Conservation (phyloP, 75 land plant species). For the Cunninghamia lanceolata region DNA sequence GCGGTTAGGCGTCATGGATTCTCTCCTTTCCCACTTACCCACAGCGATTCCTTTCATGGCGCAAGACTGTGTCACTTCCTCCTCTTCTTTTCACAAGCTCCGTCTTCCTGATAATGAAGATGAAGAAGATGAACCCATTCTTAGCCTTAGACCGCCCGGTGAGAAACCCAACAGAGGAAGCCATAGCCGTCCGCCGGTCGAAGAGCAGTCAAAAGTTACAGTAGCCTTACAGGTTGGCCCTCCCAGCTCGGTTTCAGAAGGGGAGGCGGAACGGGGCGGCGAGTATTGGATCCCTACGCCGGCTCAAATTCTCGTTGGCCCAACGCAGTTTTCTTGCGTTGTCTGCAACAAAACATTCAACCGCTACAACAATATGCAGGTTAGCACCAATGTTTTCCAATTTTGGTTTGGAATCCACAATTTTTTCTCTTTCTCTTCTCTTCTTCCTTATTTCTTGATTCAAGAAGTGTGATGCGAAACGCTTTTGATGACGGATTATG, state of each 20-base stretch:
- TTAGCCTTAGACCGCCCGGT: slow-evolving; percentile 8
- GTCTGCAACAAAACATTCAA: slow-evolving; percentile 77
- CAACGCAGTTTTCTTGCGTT: slow-evolving; percentile 71
- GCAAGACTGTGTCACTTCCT: neutral
- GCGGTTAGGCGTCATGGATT: neutral
- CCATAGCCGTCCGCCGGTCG: neutral
- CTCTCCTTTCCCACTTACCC: neutral
- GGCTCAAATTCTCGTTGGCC: slow-evolving; percentile 77
- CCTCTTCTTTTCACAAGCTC: neutral
- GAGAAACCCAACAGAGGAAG: neutral
- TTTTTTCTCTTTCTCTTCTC: no score
- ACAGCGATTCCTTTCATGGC: neutral
- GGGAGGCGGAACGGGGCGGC: slow-evolving; percentile 5
- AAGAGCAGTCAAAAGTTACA: slow-evolving; percentile 20
- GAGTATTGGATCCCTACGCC: slow-evolving; percentile 78
- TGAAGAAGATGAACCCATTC: neutral
- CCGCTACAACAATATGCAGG: slow-evolving; percentile 85
- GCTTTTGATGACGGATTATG: neutral
- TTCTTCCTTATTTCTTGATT: no score
- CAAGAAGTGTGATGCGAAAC: no score
- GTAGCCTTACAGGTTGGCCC: slow-evolving; percentile 33
- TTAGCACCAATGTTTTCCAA: no score
- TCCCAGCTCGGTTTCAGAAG: slow-evolving; percentile 3
- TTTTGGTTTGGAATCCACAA: no score
- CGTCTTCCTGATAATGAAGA: neutral